These are phyloP conservation scores for Polyporus arcularius DNA, from an alignment of 768 basidiomycete species.

Conservation along the genomic window DNA sequence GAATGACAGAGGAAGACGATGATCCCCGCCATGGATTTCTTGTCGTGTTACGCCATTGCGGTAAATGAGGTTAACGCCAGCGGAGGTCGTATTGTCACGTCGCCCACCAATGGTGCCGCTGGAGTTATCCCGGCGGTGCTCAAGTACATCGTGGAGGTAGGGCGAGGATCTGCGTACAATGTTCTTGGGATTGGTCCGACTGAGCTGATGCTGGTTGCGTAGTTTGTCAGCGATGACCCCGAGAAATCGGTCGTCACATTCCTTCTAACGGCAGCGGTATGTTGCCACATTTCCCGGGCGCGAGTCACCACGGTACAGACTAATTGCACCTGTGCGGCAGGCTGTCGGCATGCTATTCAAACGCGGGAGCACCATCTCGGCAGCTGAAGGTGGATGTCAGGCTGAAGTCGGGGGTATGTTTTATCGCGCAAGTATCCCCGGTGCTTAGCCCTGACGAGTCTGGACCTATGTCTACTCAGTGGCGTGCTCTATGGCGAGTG, in stretches of 20 bases:
- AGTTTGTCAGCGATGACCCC: conserved; percentile 90
- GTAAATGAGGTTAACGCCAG: conserved; percentile 95
- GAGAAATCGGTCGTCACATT: conserved; percentile 89
- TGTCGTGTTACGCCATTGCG: conserved; percentile 92
- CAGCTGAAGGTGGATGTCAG: conserved; percentile 94
- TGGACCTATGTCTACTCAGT: conserved; percentile 43
- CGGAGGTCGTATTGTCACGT: conserved; percentile 93
- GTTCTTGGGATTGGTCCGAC: neutral
- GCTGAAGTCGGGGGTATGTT: conserved; percentile 87
- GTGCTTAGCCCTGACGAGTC: neutral
- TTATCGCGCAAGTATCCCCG: neutral
- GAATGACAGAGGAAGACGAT: conserved; percentile 68
- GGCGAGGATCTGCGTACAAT: conserved; percentile 10
- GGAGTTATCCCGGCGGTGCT: conserved; percentile 92
- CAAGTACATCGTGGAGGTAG: conserved; percentile 84
- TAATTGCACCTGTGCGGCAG: conserved; percentile 34
- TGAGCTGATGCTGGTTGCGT: neutral
- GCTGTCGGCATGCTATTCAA: conserved; percentile 96
- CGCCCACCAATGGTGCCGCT: conserved; percentile 91
- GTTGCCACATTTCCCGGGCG: conserved; percentile 30
- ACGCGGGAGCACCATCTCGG: conserved; percentile 94
- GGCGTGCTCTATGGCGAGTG: conserved; percentile 95
- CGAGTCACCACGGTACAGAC: neutral
- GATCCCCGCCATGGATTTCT: conserved; percentile 91
- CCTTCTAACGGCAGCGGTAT: conserved; percentile 81